Conservation (phyloP, 108 stramenopile genomes). For the Skeletonema marinoi region DNA sequence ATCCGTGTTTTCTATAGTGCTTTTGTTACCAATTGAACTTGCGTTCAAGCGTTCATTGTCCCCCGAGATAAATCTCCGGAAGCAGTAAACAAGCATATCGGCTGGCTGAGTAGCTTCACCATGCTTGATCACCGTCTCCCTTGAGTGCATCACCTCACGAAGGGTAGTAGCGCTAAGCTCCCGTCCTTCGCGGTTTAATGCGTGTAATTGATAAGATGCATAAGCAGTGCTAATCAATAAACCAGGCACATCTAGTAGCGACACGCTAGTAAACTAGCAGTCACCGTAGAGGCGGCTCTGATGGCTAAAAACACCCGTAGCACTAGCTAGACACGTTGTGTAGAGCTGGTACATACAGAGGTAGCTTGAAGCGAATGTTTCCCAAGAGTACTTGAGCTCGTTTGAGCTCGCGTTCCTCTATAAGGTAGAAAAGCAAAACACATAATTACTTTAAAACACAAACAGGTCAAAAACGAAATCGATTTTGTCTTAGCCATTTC, state of each 20-base stretch:
- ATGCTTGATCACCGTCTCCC: background rate
- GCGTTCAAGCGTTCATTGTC: too few relatives aligned
- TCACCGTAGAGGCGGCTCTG: too few relatives aligned
- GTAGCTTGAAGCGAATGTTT: too few relatives aligned
- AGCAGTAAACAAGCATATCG: background rate
- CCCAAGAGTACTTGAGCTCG: too few relatives aligned
- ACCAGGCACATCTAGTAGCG: slow-evolving; percentile 3
- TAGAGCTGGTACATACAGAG: too few relatives aligned
- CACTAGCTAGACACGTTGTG: too few relatives aligned
- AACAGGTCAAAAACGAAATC: too few relatives aligned
- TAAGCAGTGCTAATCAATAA: slow-evolving; percentile 19
- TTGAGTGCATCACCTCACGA: background rate
- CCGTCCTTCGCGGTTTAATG: slow-evolving; percentile 7
- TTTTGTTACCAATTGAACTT: background rate
- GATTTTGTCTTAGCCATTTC: too few relatives aligned
- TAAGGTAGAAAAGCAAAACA: too few relatives aligned
- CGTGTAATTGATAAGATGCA: slow-evolving; percentile 10
- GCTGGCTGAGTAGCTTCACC: background rate
- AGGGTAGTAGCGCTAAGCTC: background rate
- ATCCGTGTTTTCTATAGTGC: background rate
- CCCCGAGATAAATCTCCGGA: background rate
- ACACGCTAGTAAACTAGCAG: background rate
- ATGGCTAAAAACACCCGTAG: too few relatives aligned
- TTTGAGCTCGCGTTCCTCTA: too few relatives aligned
- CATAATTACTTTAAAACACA: too few relatives aligned